These are phyloP conservation scores for Lachnellula hyalina DNA, from an alignment of 2,329 filamentous ascomycete species.

Conservation along the genomic window DNA sequence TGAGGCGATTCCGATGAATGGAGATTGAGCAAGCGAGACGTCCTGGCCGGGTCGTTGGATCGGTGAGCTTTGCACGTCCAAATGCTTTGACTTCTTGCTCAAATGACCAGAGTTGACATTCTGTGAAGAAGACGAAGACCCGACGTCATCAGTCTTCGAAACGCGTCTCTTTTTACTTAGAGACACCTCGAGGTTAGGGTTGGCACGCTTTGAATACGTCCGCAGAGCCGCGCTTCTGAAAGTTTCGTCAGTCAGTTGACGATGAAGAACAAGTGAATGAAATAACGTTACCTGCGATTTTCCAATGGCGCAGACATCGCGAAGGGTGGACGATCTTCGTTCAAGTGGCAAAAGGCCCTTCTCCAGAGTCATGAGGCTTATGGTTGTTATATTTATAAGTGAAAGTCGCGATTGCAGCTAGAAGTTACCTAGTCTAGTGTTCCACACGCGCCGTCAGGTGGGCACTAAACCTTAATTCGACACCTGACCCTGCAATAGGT, in stretches of 20 bases:
- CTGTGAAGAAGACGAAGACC: neutral
- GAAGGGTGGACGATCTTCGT: neutral
- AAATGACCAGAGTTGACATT: neutral
- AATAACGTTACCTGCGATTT: neutral
- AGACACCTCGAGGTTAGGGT: conserved; percentile 9
- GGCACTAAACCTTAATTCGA: too few species aligned
- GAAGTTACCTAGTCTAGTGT: too few species aligned
- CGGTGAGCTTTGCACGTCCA: neutral
- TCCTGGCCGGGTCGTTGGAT: neutral
- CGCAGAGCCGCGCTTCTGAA: conserved; percentile 13
- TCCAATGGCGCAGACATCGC: neutral
- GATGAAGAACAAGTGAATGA: neutral
- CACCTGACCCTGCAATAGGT: too few species aligned
- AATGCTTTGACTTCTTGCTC: neutral
- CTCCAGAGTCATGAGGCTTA: neutral
- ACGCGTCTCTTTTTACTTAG: conserved; percentile 17
- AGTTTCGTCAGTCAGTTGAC: conserved; percentile 5
- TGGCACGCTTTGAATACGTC: conserved; percentile 26
- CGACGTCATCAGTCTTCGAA: neutral
- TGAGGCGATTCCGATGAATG: neutral
- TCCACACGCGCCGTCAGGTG: too few species aligned
- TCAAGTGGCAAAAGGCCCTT: too few species aligned
- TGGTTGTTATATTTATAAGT: too few species aligned
- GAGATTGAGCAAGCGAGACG: neutral
- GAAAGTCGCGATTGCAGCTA: too few species aligned